Evolutionary conservation across 768 basidiomycete genomes (phyloP), one percentile per base, ranked within the genome.

Genomic region (Tricholoma hemisulphureum): DNA sequence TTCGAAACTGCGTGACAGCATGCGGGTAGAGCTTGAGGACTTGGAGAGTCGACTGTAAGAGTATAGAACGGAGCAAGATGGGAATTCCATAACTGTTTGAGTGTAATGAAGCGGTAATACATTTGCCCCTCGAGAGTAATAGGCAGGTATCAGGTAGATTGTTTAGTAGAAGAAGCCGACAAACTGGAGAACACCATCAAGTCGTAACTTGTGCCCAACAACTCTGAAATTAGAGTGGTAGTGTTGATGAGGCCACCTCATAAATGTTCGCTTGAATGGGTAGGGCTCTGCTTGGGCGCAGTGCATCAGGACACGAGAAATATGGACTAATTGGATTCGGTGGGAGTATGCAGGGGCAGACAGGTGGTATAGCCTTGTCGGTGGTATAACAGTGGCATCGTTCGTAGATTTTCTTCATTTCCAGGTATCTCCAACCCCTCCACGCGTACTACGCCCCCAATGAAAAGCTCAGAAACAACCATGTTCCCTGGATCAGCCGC

Each of bases 371-470:
- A 90, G 55, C 69, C 69, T 37, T 82, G 80, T 49, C 78, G 79
- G 63, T 89, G 81, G 67, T 90, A 91, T 54, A 90, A 67, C 58
- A 90, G 71, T 2, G 88, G 88, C 34, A 81, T 66, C 51, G 71
- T 77, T 67, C 73, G 69, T 53, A 55, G 43, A 18, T 58, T 57
- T 32, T 68, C 66, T 39, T 73, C 70, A 14, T 60, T 55, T 16
- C 58, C 69, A 43, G 65, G 68, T 39, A 53, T 39, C 45, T 64
- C 54, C 32, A 70, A 64, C 0, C 71, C 71, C 61, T 79, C 77
- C 59, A 94, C 86, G 24, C 84, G 73, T 28, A 84, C 71, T 10
- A 95, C 92, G n/a, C 80, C 75, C 13, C 91, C 93, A 60, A 95
- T 84, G 71, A 93, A 94, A 39, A 95, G 72, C 75, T 93, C 88